Conservation (phyloP, 2,329 filamentous ascomycete species). For the Epichloe amarillans region DNA sequence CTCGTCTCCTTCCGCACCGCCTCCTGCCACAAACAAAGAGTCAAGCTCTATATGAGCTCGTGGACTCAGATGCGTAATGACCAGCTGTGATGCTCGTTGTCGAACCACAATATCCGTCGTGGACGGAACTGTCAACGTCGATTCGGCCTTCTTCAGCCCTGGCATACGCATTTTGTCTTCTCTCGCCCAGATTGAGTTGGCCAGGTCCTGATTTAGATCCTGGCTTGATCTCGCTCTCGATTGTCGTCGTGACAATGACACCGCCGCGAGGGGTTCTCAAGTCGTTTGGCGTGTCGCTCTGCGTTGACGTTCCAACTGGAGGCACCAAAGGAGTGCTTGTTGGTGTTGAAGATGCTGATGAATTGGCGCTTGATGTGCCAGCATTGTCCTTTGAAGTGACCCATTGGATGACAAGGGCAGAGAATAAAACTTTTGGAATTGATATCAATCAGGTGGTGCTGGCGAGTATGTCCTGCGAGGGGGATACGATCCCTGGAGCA, state of each 20-base stretch:
- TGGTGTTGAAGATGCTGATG: neutral
- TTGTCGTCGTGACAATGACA: conserved; percentile 26
- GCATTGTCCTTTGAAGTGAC: conserved; percentile 34
- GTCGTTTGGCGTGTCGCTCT: neutral
- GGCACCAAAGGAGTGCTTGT: neutral
- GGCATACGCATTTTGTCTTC: neutral
- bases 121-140: neutral
- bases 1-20: too few relatives aligned
- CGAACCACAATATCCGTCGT: neutral
- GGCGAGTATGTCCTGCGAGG: neutral
- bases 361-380: conserved; percentile 16
- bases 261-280: conserved; percentile 1
- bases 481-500: neutral
- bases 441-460: neutral
- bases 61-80: too few relatives aligned
- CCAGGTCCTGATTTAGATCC: conserved; percentile 2
- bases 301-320: neutral
- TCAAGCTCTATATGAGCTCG: too few relatives aligned
- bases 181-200: neutral
- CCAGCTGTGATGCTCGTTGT: neutral
- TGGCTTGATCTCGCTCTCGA: conserved; percentile 20
- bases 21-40: too few relatives aligned
- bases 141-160: neutral
- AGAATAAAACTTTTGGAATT: conserved; percentile 42
- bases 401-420: conserved; percentile 49